phyloP scores from a whole-genome alignment of 75 land plant genomes.

The Sequoia sempervirens region DNA sequence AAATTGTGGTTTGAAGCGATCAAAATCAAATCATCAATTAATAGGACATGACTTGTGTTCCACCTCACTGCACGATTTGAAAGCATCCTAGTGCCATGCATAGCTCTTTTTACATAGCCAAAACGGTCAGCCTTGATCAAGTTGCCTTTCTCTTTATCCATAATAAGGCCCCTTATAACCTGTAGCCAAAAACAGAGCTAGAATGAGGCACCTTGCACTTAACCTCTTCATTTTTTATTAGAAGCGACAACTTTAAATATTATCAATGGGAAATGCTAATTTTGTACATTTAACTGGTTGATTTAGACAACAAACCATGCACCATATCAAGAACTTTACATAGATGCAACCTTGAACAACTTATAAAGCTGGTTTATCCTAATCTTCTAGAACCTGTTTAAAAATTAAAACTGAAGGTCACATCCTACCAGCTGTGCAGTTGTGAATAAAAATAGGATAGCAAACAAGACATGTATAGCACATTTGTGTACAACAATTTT shows the following conservation, averaged over 20 bases:
- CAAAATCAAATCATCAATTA: not conserved
- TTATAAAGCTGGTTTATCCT: not conserved
- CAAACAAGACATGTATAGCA: not conserved
- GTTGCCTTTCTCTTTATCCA: constrained; percentile 96
- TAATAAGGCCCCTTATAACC: constrained; percentile 97
- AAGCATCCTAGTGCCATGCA: constrained; percentile 96
- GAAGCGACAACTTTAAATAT: not conserved
- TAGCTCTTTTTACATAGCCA: constrained; percentile 96
- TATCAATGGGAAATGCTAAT: not conserved
- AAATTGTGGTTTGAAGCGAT: not conserved
- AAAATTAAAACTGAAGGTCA: not conserved
- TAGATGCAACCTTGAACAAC: not conserved
- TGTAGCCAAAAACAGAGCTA: constrained; percentile 12
- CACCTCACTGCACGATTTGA: constrained; percentile 86
- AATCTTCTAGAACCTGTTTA: not conserved
- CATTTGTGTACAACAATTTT: not conserved
- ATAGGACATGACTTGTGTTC: not conserved
- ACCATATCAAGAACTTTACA: not conserved
- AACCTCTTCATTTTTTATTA: not conserved
- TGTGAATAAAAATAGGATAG: not conserved
- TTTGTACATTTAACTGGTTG: not conserved
- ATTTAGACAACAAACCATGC: not conserved
- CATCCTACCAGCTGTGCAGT: not conserved
- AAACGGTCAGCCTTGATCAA: constrained; percentile 97
- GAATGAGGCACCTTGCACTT: constrained; percentile 8